Evolutionary conservation across 441 rosid genomes (phyloP), one percentile per base, ranked within the genome.

Genomic region (Capsella rubella): DNA sequence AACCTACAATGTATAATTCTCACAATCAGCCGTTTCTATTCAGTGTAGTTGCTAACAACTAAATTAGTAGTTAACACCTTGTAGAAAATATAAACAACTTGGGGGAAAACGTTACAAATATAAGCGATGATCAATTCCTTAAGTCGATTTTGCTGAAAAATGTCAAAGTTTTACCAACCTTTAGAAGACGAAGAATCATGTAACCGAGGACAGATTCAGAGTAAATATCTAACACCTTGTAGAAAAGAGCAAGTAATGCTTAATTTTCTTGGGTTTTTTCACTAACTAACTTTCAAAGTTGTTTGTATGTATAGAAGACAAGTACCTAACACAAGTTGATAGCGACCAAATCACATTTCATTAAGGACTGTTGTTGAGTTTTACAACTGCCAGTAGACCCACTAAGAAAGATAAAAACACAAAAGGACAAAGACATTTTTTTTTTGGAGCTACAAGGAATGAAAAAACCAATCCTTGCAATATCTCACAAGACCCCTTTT

Each of bases 341-440:
- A 40, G 15, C 25, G 21, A 52, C 53, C 73, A 59, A 59, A 71
- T 37, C 73, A 71, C 73, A 59, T 77, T n/a, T 65, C 63, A 76
- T 64, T 64, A 49, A 77, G 57, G 61, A 71, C 64, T 59, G 77
- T 77, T 77, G 77, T 60, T 71, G 80, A 77, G 77, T 65, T 63
- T 76, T 59, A 77, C 80, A 77, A 71, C 80, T 71, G 73, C 64
- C 57, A 68, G 6, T 27, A 39, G 25, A 60, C 67, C 59, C 42
- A 74, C 67, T 39, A 67, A 74, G 59, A 70, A 76, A 62, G 56
- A 75, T 32, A 42, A 69, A 69, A 70, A 14, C 53, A 65, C 45
- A 71, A 65, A 71, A 66, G 37, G 69, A 58, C 45, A 64, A n/a
- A 70, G 67, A 50, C 66, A 69, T 37, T n/a, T n/a, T 56, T 54